These are phyloP conservation scores for Mycena pura DNA, from an alignment of 768 basidiomycete genomes.

Conservation along the genomic window DNA sequence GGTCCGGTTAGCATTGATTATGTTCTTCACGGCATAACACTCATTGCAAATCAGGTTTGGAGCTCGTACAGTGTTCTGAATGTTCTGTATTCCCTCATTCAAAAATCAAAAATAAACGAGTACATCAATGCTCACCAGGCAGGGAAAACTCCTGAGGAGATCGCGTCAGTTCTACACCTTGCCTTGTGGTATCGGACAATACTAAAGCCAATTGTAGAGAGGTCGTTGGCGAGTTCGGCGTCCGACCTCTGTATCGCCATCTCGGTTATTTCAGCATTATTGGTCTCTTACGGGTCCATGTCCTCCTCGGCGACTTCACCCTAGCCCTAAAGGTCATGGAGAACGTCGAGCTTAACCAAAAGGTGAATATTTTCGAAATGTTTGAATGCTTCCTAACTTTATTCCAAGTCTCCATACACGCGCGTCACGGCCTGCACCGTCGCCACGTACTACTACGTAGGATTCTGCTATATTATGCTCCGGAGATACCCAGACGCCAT, in stretches of 20 bases:
- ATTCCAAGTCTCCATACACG: constrained; percentile 78
- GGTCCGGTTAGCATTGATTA: constrained; percentile 54
- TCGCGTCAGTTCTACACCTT: constrained; percentile 72
- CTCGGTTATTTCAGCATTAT: constrained; percentile 97
- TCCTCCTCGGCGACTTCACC: constrained; percentile 93
- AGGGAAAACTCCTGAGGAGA: constrained; percentile 83
- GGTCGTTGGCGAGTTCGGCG: constrained; percentile 90
- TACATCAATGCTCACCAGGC: constrained; percentile 84
- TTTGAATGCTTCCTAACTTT: constrained; percentile 14
- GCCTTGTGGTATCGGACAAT: neutral
- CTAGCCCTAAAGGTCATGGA: constrained; percentile 96
- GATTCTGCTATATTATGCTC: constrained; percentile 96
- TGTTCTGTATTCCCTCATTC: constrained; percentile 97
- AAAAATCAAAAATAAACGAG: constrained; percentile 96
- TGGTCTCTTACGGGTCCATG: constrained; percentile 94
- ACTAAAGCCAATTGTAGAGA: constrained; percentile 54
- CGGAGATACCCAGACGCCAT: constrained; percentile 95
- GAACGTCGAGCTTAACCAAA: constrained; percentile 90
- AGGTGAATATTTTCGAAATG: constrained; percentile 47
- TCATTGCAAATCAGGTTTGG: constrained; percentile 72
- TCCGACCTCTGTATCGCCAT: constrained; percentile 88
- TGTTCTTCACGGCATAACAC: neutral
- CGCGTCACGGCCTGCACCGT: constrained; percentile 98
- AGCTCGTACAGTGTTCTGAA: constrained; percentile 98
- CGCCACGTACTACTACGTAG: constrained; percentile 93